Evolutionary conservation across 2,329 filamentous ascomycete genomes (phyloP).

Genomic region (Trichoderma sp.): DNA sequence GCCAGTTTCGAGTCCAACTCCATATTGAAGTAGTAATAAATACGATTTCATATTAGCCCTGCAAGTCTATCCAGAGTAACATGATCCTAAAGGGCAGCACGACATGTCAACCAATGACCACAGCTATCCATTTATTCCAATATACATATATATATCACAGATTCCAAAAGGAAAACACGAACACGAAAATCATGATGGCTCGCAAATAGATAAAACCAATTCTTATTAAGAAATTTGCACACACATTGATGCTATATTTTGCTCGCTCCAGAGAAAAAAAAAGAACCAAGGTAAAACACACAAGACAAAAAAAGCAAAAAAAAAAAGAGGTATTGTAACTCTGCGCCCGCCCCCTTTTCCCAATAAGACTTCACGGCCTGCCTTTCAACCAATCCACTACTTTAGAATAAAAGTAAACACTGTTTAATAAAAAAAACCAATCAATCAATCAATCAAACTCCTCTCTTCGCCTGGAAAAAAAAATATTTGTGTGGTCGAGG

Average conservation of each 20-base stretch:
- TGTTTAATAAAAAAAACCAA: not conserved
- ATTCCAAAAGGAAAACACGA: not conserved
- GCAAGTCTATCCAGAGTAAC: not conserved
- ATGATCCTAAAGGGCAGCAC: not conserved
- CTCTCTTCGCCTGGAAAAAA: slow-evolving; percentile 19
- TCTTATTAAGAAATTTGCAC: not conserved
- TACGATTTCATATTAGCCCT: not conserved
- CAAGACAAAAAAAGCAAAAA: not conserved
- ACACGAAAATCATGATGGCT: not conserved
- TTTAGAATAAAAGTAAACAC: not conserved
- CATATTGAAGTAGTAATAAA: not conserved
- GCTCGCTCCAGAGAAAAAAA: not conserved
- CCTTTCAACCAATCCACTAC: slow-evolving; percentile 10
- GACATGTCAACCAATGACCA: not conserved
- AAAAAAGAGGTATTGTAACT: not conserved
- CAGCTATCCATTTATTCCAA: not conserved
- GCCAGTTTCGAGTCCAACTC: not conserved
- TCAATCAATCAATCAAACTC: slow-evolving; percentile 7
- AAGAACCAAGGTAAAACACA: not conserved
- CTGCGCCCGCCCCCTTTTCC: not conserved
- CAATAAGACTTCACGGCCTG: slow-evolving; percentile 17
- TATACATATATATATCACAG: too few relatives aligned
- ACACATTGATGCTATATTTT: slow-evolving; percentile 7
- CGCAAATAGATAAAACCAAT: not conserved
- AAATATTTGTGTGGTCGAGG: not conserved